Base-by-base conservation (phyloP, 768 basidiomycete genomes). In the Mrakia blollopis region DNA sequence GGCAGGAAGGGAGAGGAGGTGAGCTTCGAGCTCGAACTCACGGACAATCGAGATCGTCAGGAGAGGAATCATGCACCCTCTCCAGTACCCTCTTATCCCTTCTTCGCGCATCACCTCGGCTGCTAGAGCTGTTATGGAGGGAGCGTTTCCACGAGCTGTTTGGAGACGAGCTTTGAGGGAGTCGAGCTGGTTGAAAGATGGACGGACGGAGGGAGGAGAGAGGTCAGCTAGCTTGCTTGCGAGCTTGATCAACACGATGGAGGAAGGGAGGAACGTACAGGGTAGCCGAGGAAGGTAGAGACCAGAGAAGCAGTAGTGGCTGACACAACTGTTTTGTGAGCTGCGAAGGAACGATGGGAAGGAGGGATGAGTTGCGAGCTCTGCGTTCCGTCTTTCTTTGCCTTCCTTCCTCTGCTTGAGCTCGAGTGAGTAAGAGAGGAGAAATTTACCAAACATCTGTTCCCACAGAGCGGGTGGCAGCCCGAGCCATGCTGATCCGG, bases 1-100 rank as follows among this genome's bases (percentile, higher is more conserved):
- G 65, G 47, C 72, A 75, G 18, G 47, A 7, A 50, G 7, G 47
- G 47, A 50, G 47, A 50, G 1, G 47, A 50, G 11, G 47, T 50
- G 47, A 50, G 47, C 47, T 50, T 11, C 47, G 73, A 9, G 92
- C 18, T 21, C 47, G 73, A 9, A 92, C 92, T 85, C 83, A 90
- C 96, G 93, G 83, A 98, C 94, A 83, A 96, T 93, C 8, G 94
- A 94, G 80, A 98, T 98, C 13, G 94, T 96, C 84, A 94, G 87
- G 74, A 98, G 88, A 67, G 96, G 95, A 80, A 98, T 92, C 89
- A 92, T 6, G 41, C 63, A 78, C 18, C 81, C 81, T 75, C 94
- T 30, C 63, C 63, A 78, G 69, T 74, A 71, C 2, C 73, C 77
- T 14, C 50, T 23, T 13, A 93, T 84, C n/a, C 93, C 91, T 84